Percentiles rank a stretch among this genome's conserved stretches.
phyloP scores from a whole-genome alignment of 1,284 basidiomycete species.

The Wolfiporia cocos region DNA sequence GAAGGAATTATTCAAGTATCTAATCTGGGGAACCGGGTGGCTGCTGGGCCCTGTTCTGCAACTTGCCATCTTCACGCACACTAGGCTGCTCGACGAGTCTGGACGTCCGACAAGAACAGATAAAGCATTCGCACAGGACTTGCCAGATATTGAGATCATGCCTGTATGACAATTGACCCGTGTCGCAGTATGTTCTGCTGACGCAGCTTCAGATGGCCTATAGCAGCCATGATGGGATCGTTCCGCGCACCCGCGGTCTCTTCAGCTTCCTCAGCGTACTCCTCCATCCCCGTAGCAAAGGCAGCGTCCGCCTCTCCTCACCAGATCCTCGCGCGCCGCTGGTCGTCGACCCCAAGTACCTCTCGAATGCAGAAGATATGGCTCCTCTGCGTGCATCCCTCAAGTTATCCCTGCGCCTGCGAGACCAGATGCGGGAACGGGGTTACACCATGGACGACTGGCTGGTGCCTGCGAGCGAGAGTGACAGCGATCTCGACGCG shows the following conservation, averaged over 20 bases:
- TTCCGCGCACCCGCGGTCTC: conserved; percentile 16
- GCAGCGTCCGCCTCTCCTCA: conserved; percentile 27
- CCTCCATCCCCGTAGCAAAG: conserved; percentile 27
- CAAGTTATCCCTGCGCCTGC: conserved; percentile 22
- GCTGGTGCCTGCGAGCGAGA: conserved; percentile 21
- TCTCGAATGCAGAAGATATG: conserved; percentile 21
- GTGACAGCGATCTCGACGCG: conserved; percentile 22
- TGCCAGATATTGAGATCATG: conserved; percentile 33
- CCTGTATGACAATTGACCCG: conserved; percentile 15
- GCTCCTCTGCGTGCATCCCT: conserved; percentile 19
- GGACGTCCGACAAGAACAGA: conserved; percentile 13
- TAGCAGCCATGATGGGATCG: conserved; percentile 12
- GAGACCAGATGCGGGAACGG: conserved; percentile 22
- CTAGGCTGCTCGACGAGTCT: conserved; percentile 19
- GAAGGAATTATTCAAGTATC: conserved; percentile 23
- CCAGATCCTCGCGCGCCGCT: conserved; percentile 26
- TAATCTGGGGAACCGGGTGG: conserved; percentile 24
- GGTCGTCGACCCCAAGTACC: conserved; percentile 25
- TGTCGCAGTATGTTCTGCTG: background rate
- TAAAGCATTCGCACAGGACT: conserved; percentile 15
- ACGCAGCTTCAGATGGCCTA: conserved; percentile 4
- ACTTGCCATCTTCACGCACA: conserved; percentile 22
- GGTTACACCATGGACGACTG: conserved; percentile 28
- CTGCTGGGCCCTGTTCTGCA: conserved; percentile 25
- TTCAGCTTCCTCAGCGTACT: conserved; percentile 25